Percentiles rank a stretch among this genome's conserved stretches.
Evolutionary conservation across 1,284 basidiomycete species (phyloP).

Genomic region (Wallemia hederae): DNA sequence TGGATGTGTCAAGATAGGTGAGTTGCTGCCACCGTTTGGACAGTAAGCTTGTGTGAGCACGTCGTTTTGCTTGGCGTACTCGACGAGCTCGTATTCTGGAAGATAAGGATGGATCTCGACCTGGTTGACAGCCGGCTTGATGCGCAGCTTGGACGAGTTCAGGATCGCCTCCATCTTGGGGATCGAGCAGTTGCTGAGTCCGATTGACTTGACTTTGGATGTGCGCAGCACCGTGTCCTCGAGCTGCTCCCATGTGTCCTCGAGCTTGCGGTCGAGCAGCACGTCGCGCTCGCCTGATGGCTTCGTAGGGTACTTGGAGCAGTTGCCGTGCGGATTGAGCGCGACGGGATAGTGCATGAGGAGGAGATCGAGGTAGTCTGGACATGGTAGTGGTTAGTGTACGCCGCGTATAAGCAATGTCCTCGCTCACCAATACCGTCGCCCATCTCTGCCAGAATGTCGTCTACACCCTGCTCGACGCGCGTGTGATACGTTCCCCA

Average conservation of each 20-base stretch:
- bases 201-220: slow-evolving; percentile 54
- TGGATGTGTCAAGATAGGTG: slow-evolving; percentile 37
- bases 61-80: slow-evolving; percentile 33
- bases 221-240: slow-evolving; percentile 8
- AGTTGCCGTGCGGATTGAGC: slow-evolving; percentile 40
- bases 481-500: slow-evolving; percentile 2
- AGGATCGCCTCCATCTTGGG: slow-evolving; percentile 7
- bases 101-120: slow-evolving; percentile 49
- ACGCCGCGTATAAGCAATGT: too few relatives aligned
- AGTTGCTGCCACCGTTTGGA: slow-evolving; percentile 45
- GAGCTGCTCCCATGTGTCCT: slow-evolving; percentile 48
- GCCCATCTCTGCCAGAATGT: slow-evolving; percentile 40
- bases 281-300: slow-evolving; percentile 38
- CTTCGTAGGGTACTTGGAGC: slow-evolving; percentile 33
- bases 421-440: slow-evolving; percentile 11
- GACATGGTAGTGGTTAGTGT: too few relatives aligned
- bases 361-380: background rate
- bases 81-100: slow-evolving; percentile 38
- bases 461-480: slow-evolving; percentile 33
- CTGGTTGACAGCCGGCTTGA: slow-evolving; percentile 41
- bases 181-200: slow-evolving; percentile 32
- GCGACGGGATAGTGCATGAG: slow-evolving; percentile 57
- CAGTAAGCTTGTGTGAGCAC: slow-evolving; percentile 56
- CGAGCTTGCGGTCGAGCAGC: slow-evolving; percentile 16
- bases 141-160: slow-evolving; percentile 11